Percentiles rank a stretch among this genome's conserved stretches.
phyloP scores from a whole-genome alignment of 768 basidiomycete genomes.

The Auriscalpium microsporum region DNA sequence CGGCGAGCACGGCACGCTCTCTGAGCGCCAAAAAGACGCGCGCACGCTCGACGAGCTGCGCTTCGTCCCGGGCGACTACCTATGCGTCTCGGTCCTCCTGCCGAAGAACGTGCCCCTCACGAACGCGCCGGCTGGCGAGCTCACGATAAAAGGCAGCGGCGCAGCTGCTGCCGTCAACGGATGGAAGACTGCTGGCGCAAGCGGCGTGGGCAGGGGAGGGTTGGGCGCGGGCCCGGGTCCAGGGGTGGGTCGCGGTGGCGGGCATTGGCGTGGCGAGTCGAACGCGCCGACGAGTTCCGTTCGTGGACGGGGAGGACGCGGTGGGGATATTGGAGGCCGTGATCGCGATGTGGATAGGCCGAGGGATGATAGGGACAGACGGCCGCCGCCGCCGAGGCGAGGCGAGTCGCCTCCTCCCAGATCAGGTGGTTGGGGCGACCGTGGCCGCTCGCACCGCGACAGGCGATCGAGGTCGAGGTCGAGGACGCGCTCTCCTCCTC shows the following conservation, averaged over 20 bases:
- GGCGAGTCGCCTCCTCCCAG: slow-evolving; percentile 37
- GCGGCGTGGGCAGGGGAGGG: slow-evolving; percentile 42
- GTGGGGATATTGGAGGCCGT: slow-evolving; percentile 9
- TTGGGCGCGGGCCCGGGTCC: slow-evolving; percentile 24
- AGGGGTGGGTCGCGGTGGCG: slow-evolving; percentile 44
- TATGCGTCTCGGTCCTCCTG: slow-evolving; percentile 64
- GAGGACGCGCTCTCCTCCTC: slow-evolving; percentile 34
- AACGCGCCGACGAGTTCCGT: slow-evolving; percentile 35
- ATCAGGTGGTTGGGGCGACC: slow-evolving; percentile 25
- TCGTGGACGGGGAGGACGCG: slow-evolving; percentile 25
- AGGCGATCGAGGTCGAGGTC: slow-evolving; percentile 31
- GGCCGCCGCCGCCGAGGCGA: slow-evolving; percentile 30
- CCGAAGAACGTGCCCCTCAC: slow-evolving; percentile 49
- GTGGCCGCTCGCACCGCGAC: slow-evolving; percentile 24
- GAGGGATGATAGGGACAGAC: slow-evolving; percentile 36
- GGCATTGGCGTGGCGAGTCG: slow-evolving; percentile 72
- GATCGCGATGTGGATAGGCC: slow-evolving; percentile 24
- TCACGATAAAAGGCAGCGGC: slow-evolving; percentile 42
- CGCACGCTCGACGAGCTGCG: slow-evolving; percentile 71
- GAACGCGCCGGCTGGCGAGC: slow-evolving; percentile 38
- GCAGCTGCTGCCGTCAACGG: slow-evolving; percentile 27
- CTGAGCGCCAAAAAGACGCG: slow-evolving; percentile 34
- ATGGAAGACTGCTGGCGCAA: slow-evolving; percentile 26
- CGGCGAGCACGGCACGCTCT: slow-evolving; percentile 10
- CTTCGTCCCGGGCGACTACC: slow-evolving; percentile 75